Evolutionary conservation across 495 filamentous ascomycete genomes (phyloP).

Genomic region (Apiosordaria backusii): DNA sequence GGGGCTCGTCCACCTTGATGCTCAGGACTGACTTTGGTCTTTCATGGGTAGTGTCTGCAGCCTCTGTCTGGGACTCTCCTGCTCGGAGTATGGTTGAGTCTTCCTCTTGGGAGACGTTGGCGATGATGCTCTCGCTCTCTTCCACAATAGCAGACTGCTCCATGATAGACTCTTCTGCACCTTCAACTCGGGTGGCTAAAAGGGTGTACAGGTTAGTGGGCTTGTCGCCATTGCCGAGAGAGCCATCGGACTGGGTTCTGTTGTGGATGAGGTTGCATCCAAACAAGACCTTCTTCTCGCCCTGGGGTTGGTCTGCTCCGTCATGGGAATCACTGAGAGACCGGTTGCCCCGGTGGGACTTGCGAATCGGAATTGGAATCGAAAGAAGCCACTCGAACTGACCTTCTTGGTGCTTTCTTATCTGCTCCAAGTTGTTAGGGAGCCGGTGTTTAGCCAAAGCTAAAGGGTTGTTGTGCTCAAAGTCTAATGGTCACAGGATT

Average conservation of each 20-base stretch:
- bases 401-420: conserved; percentile 50
- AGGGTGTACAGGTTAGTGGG: conserved; percentile 32
- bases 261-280: conserved; percentile 45
- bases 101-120: not conserved
- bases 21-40: not conserved
- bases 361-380: conserved; percentile 21
- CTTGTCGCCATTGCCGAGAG: conserved; percentile 5
- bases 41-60: not conserved
- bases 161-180: conserved; percentile 21
- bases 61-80: not conserved
- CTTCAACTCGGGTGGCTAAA: conserved; percentile 34
- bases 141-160: conserved; percentile 1
- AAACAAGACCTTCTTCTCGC: conserved; percentile 36
- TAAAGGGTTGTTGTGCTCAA: conserved; percentile 27
- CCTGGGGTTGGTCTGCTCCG: conserved; percentile 15
- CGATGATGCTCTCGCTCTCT: not conserved
- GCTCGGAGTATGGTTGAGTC: not conserved
- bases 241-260: conserved; percentile 19
- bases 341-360: conserved; percentile 13
- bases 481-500: not conserved
- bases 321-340: conserved; percentile 18
- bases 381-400: conserved; percentile 48
- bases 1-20: not conserved
- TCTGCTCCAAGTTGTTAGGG: conserved; percentile 37
- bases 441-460: conserved; percentile 33